Conservation (phyloP, 2,329 filamentous ascomycete genomes). For the Pezicula rhizophila region DNA sequence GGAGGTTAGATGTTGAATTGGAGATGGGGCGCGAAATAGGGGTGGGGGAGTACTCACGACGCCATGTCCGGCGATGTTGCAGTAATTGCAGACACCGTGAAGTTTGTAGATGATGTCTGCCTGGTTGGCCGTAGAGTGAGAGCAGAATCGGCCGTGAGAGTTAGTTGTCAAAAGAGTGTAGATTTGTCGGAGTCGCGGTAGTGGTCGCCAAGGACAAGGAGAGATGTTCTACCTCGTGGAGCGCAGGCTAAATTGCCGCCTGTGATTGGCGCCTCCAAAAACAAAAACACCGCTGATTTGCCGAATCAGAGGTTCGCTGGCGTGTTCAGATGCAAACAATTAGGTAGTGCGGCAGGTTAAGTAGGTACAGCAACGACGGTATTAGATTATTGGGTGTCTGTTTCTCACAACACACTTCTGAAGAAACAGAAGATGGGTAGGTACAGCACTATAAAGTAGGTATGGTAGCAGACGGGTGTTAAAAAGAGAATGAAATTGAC, state of each 20-base stretch:
- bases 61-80: constrained; percentile 25
- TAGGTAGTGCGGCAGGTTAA: too few relatives aligned
- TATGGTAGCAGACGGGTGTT: too few relatives aligned
- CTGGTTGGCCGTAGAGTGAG: not conserved
- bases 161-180: constrained; percentile 2
- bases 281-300: too few relatives aligned
- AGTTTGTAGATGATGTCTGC: not conserved
- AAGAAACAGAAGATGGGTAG: too few relatives aligned
- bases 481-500: constrained; percentile 6
- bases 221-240: not conserved
- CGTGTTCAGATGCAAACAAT: too few relatives aligned
- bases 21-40: constrained; percentile 4
- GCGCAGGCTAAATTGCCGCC: not conserved
- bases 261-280: not conserved
- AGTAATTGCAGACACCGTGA: constrained; percentile 21
- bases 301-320: too few relatives aligned
- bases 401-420: too few relatives aligned
- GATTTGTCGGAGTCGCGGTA: constrained; percentile 2
- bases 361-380: too few relatives aligned
- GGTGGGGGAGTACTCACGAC: constrained; percentile 23
- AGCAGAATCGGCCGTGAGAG: not conserved
- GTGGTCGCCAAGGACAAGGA: constrained; percentile 3
- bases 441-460: too few relatives aligned
- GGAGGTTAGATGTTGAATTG: constrained; percentile 4
- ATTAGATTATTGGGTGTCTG: too few relatives aligned